A percentile compares a stretch with the other conserved stretches of the same genome.
Conservation (phyloP, 768 basidiomycete genomes). For the Podaxis sp. region DNA sequence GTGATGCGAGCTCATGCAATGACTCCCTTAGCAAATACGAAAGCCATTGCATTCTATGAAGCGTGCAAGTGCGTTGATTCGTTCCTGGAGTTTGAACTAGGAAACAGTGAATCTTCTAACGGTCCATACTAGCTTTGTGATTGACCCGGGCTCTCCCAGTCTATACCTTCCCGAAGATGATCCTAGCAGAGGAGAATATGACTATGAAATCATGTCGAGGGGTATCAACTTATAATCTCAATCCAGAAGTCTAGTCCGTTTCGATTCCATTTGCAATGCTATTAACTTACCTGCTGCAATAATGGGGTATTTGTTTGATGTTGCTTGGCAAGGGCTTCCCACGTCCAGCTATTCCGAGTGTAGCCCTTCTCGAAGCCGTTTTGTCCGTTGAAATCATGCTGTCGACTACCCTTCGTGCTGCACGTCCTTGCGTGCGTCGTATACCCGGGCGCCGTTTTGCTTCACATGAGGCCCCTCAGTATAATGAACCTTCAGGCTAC, state of each 20-base stretch:
- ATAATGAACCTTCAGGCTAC: constrained; percentile 86
- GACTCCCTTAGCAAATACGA: constrained; percentile 20
- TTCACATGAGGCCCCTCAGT: constrained; percentile 78
- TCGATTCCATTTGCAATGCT: no score
- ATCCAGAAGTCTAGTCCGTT: neutral
- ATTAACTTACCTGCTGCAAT: neutral
- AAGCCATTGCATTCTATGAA: constrained; percentile 47
- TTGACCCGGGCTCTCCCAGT: constrained; percentile 54
- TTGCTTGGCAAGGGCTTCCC: constrained; percentile 15
- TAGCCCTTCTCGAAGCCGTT: constrained; percentile 9
- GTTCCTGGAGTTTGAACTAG: neutral
- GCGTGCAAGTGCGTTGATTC: constrained; percentile 44
- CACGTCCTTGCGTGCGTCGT: constrained; percentile 37
- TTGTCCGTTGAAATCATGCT: constrained; percentile 36
- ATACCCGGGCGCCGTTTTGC: constrained; percentile 49
- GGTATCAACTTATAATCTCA: neutral
- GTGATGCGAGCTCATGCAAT: neutral
- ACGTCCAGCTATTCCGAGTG: constrained; percentile 8
- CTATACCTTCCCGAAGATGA: constrained; percentile 24
- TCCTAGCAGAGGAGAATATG: constrained; percentile 30
- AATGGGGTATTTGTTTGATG: constrained; percentile 8
- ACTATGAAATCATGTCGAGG: constrained; percentile 48
- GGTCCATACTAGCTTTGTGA: constrained; percentile 40
- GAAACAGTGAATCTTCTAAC: neutral
- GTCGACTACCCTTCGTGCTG: constrained; percentile 46